Conservation (phyloP, 2,329 filamentous ascomycete species). For the Alternaria atra region DNA sequence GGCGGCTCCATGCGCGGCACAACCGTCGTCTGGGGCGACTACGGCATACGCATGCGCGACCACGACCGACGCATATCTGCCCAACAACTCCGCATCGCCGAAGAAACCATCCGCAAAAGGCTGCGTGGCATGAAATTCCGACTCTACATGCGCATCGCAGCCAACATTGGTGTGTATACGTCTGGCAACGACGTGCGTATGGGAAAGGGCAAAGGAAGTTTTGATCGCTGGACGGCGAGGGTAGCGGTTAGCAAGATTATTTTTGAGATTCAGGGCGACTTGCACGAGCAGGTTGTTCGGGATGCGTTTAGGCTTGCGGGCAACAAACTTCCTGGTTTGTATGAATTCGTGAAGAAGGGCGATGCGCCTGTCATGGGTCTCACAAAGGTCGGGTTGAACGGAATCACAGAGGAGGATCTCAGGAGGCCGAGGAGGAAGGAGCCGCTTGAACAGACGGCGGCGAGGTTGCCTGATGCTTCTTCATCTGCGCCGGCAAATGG, state of each 20-base stretch:
- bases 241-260: slow-evolving; percentile 90
- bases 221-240: slow-evolving; percentile 94
- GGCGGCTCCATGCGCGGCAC: slow-evolving; percentile 92
- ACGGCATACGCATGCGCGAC: slow-evolving; percentile 90
- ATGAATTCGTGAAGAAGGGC: slow-evolving; percentile 93
- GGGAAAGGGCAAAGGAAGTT: slow-evolving; percentile 98
- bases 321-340: slow-evolving; percentile 90
- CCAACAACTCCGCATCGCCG: slow-evolving; percentile 84
- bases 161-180: slow-evolving; percentile 94
- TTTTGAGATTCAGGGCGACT: slow-evolving; percentile 88
- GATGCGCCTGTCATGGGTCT: slow-evolving; percentile 90
- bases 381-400: slow-evolving; percentile 79
- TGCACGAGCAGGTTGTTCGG: slow-evolving; percentile 93
- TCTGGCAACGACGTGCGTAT: slow-evolving; percentile 98
- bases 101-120: slow-evolving; percentile 90
- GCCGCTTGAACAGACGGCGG: slow-evolving; percentile 65
- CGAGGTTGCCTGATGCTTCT: slow-evolving; percentile 68
- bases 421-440: slow-evolving; percentile 79
- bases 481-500: slow-evolving; percentile 4
- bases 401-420: slow-evolving; percentile 82
- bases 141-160: slow-evolving; percentile 88
- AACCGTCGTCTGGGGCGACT: slow-evolving; percentile 96
- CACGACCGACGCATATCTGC: slow-evolving; percentile 92
- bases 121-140: slow-evolving; percentile 91
- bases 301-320: slow-evolving; percentile 95